These are phyloP conservation scores for Colletotrichum tropicale DNA, from an alignment of 2,329 filamentous ascomycete species.

Conservation along the genomic window DNA sequence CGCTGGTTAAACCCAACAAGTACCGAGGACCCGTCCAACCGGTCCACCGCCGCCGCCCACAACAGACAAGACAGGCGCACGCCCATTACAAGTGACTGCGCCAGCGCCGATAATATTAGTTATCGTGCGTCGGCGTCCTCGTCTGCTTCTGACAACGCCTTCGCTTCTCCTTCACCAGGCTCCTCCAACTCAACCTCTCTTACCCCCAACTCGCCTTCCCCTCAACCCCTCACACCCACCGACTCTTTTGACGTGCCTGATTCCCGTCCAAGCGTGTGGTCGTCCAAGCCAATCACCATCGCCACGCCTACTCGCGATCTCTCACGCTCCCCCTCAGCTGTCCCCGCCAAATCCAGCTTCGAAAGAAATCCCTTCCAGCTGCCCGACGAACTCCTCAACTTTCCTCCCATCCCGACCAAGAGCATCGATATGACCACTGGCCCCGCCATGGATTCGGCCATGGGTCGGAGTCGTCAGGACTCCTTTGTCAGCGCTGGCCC, in stretches of 20 bases:
- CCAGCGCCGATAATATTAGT: constrained; percentile 38
- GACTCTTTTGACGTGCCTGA: constrained; percentile 28
- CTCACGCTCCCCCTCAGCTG: constrained; percentile 26
- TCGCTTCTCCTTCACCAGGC: constrained; percentile 30
- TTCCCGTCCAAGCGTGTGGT: constrained; percentile 22
- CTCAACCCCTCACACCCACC: constrained; percentile 49
- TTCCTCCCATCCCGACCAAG: constrained; percentile 27
- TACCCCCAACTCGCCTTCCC: constrained; percentile 43
- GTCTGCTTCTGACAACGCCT: constrained; percentile 22
- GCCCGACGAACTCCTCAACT: constrained; percentile 29
- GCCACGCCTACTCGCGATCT: constrained; percentile 26
- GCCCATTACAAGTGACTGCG: constrained; percentile 13
- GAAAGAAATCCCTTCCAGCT: constrained; percentile 27
- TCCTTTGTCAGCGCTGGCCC: constrained; percentile 70
- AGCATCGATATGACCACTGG: constrained; percentile 62
- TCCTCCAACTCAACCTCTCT: constrained; percentile 34
- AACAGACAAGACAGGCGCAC: constrained; percentile 17
- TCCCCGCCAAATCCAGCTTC: constrained; percentile 27
- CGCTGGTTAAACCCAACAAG: constrained; percentile 24
- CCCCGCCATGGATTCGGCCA: constrained; percentile 60
- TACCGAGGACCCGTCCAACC: constrained; percentile 25
- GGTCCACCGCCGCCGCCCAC: constrained; percentile 24
- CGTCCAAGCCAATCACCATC: constrained; percentile 41
- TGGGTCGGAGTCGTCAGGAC: constrained; percentile 65
- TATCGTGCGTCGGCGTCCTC: constrained; percentile 36